A percentile compares a stretch with the other conserved stretches of the same genome.
phyloP scores from a whole-genome alignment of 352 stramenopile species.

The Pythium coloratum region DNA sequence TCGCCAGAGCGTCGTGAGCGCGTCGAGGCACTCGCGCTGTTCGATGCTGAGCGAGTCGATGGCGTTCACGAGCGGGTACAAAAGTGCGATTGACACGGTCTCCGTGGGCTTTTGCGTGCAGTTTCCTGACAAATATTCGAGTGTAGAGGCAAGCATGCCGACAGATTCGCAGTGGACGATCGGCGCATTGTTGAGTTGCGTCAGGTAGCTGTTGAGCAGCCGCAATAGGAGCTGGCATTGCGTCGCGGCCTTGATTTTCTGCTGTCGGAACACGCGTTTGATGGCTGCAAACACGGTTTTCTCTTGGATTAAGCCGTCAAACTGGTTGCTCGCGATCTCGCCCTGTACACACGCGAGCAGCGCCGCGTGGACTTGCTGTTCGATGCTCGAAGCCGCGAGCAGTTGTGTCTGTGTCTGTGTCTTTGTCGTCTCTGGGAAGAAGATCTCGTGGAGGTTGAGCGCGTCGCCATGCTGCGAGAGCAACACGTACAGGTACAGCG shows the following conservation, averaged over 20 bases:
- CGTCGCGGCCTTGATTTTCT: conserved; percentile 31
- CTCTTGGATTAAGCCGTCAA: conserved; percentile 60
- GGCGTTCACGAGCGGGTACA: conserved; percentile 74
- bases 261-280: conserved; percentile 52
- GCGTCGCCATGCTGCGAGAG: conserved; percentile 34
- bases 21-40: conserved; percentile 72
- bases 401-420: conserved; percentile 4
- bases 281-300: conserved; percentile 50
- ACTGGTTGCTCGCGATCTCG: conserved; percentile 60
- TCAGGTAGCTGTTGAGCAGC: conserved; percentile 49
- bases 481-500: conserved; percentile 60
- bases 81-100: conserved; percentile 34
- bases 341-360: conserved; percentile 43
- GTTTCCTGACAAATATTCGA: conserved; percentile 52
- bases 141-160: conserved; percentile 59
- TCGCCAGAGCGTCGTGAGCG: conserved; percentile 55
- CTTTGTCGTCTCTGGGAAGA: conserved; percentile 22
- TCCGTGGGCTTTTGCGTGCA: conserved; percentile 11
- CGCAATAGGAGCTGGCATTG: conserved; percentile 44
- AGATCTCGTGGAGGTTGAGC: conserved; percentile 35
- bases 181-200: conserved; percentile 34
- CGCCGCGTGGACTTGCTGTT: conserved; percentile 39
- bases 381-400: conserved; percentile 26
- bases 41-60: conserved; percentile 69
- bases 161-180: conserved; percentile 51